Evolutionary conservation across 192 early-diverging fungal species (phyloP).

Genomic region (Polychytrium aggregatum): DNA sequence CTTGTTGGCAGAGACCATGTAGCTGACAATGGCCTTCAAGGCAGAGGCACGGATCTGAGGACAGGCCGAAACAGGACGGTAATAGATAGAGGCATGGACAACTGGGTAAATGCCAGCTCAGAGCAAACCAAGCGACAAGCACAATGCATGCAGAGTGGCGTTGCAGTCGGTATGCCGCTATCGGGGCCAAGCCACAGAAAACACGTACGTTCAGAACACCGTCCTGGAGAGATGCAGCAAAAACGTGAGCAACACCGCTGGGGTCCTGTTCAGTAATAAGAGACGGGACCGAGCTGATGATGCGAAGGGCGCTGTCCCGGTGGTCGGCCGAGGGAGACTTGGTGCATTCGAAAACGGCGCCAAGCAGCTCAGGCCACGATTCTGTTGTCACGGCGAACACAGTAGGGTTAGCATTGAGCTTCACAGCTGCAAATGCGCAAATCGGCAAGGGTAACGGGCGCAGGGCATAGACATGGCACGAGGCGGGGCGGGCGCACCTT

Average conservation of each 20-base stretch:
- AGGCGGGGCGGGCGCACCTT: not conserved
- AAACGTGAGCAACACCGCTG: slow-evolving; percentile 58
- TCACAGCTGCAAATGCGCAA: no score
- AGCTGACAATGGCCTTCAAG: slow-evolving; percentile 50
- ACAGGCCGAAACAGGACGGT: not conserved
- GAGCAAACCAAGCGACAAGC: no score
- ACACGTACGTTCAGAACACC: slow-evolving; percentile 1
- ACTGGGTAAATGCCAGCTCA: no score
- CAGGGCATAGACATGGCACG: not conserved
- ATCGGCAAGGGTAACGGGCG: not conserved
- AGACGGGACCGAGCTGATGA: slow-evolving; percentile 73
- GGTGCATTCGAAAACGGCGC: slow-evolving; percentile 69
- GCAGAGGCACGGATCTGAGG: slow-evolving; percentile 29
- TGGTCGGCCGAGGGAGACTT: slow-evolving; percentile 63
- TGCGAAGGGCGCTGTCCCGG: slow-evolving; percentile 81
- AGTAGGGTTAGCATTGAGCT: no score
- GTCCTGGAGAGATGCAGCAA: slow-evolving; percentile 57
- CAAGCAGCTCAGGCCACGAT: slow-evolving; percentile 73
- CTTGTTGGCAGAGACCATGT: no score
- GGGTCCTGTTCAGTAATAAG: slow-evolving; percentile 63
- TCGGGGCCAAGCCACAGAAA: no score
- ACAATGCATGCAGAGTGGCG: no score
- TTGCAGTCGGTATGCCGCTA: no score
- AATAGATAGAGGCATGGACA: no score
- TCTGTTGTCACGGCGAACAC: slow-evolving; percentile 24